Percentiles rank a stretch among this genome's conserved stretches.
Evolutionary conservation across 495 filamentous ascomycete genomes (phyloP).

Genomic region (Talaromyces wortmannii): DNA sequence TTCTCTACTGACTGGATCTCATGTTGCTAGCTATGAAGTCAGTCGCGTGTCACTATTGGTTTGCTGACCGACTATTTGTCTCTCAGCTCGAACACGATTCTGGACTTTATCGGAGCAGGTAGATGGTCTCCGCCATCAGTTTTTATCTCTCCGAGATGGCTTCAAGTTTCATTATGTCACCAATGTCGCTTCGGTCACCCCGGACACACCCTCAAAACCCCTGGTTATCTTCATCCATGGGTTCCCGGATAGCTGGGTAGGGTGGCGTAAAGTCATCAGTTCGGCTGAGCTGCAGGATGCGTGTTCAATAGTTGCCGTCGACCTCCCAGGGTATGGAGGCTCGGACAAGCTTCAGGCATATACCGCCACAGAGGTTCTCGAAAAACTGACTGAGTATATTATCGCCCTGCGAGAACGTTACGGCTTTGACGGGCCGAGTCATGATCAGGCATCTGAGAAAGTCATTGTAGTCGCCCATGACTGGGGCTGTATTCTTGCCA

Average conservation of each 20-base stretch:
- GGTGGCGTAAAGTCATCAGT: constrained; percentile 39
- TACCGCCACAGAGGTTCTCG: constrained; percentile 38
- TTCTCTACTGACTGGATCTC: not conserved
- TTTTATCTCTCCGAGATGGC: constrained; percentile 38
- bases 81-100: constrained; percentile 31
- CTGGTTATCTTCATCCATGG: constrained; percentile 52
- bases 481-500: constrained; percentile 47
- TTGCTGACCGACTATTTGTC: not conserved
- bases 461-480: constrained; percentile 49
- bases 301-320: constrained; percentile 40
- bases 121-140: constrained; percentile 34
- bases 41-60: not conserved
- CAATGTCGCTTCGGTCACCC: constrained; percentile 20
- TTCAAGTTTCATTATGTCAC: constrained; percentile 48
- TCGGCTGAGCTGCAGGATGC: constrained; percentile 22
- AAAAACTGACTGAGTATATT: constrained; percentile 43
- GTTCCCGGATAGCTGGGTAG: constrained; percentile 50
- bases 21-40: not conserved
- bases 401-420: constrained; percentile 37
- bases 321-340: constrained; percentile 51
- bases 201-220: constrained; percentile 22
- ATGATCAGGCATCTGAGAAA: constrained; percentile 16
- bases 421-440: constrained; percentile 21
- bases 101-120: constrained; percentile 39
- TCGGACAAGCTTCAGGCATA: constrained; percentile 40